phyloP scores from a whole-genome alignment of 1,139 yeast genomes.

The Yamadazyma spencermartinsiae region DNA sequence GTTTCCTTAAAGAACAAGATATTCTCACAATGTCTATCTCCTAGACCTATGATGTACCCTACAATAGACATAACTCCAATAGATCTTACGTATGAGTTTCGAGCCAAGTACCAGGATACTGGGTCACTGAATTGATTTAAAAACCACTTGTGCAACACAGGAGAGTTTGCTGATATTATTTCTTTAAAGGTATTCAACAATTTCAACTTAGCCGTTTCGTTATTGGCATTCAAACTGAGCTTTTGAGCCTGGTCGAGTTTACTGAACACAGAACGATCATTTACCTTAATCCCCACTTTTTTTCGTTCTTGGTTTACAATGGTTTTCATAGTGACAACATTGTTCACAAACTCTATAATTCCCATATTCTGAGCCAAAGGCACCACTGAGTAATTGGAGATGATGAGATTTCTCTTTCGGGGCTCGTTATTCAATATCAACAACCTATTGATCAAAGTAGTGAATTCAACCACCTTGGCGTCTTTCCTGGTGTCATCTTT shows the following conservation, averaged over 20 bases:
- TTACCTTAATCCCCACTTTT: slow-evolving; percentile 33
- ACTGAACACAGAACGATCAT: slow-evolving; percentile 35
- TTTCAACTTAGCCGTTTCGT: slow-evolving; percentile 11
- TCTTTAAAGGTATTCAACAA: slow-evolving; percentile 31
- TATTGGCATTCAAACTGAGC: slow-evolving; percentile 24
- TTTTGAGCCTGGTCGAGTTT: slow-evolving; percentile 44
- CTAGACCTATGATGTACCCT: slow-evolving; percentile 86
- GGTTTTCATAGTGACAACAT: slow-evolving; percentile 77
- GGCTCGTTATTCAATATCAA: slow-evolving; percentile 70
- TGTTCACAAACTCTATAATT: slow-evolving; percentile 88
- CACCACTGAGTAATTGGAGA: slow-evolving; percentile 83
- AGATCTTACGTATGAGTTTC: slow-evolving; percentile 74
- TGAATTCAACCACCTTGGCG: slow-evolving; percentile 90
- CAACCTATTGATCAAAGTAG: slow-evolving; percentile 80
- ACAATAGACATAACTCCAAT: slow-evolving; percentile 97
- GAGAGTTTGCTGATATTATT: slow-evolving; percentile 52
- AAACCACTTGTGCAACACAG: slow-evolving; percentile 86
- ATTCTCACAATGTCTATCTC: slow-evolving; percentile 96
- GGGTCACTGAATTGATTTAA: slow-evolving; percentile 90
- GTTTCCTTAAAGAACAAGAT: slow-evolving; percentile 69
- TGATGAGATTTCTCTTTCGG: slow-evolving; percentile 65
- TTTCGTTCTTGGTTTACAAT: slow-evolving; percentile 51
- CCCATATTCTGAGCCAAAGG: slow-evolving; percentile 89
- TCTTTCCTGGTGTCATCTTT: slow-evolving; percentile 94
- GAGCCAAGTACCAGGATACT: slow-evolving; percentile 77